Evolutionary conservation across 352 stramenopile species (phyloP).

Genomic region (Globisporangium takayamanum): DNA sequence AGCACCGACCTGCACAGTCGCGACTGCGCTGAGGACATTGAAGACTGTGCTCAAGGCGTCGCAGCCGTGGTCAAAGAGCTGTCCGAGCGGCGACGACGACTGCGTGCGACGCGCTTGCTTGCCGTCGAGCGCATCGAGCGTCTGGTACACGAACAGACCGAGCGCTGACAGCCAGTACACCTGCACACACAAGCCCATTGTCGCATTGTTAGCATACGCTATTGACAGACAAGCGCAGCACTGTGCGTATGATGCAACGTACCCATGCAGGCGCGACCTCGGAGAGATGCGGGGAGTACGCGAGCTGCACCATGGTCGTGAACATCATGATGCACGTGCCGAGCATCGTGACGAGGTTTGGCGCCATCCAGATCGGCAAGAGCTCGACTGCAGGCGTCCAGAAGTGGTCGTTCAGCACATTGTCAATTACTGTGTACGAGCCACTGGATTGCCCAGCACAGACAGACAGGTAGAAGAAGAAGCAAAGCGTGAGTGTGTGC

Average conservation of each 20-base stretch:
- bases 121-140: conserved; percentile 98
- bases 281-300: conserved; percentile 57
- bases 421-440: conserved; percentile 85
- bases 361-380: conserved; percentile 86
- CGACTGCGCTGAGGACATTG: conserved; percentile 70
- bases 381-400: conserved; percentile 82
- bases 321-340: conserved; percentile 73
- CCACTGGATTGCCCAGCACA: conserved; percentile 29
- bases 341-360: conserved; percentile 89
- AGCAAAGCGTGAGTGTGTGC: not conserved
- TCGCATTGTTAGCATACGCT: not conserved
- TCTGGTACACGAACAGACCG: conserved; percentile 93
- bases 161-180: conserved; percentile 71
- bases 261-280: conserved; percentile 61
- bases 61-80: conserved; percentile 98
- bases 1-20: conserved; percentile 49
- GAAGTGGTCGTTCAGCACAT: conserved; percentile 76
- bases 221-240: too few relatives aligned
- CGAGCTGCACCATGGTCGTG: conserved; percentile 76
- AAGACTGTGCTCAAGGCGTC: conserved; percentile 81
- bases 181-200: conserved; percentile 1
- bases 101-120: conserved; percentile 96
- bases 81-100: conserved; percentile 92
- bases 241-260: not conserved
- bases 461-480: conserved; percentile 1